Evolutionary conservation across 2,329 filamentous ascomycete genomes (phyloP).

Genomic region (Pseudovirgaria hyperparasitica): DNA sequence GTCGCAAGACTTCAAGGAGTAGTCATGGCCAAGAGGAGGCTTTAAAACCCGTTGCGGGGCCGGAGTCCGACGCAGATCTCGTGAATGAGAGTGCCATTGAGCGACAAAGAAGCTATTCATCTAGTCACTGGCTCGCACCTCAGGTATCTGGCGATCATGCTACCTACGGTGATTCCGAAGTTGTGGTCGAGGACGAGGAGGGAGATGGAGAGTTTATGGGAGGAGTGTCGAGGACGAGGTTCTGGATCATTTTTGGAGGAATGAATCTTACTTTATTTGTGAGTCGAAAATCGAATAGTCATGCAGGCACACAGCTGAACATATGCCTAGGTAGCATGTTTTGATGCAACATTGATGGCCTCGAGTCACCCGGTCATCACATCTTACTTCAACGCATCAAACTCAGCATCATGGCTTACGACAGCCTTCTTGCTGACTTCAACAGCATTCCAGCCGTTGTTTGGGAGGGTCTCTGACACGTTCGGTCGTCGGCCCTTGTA

Average conservation of each 20-base stretch:
- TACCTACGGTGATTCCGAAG: too few species aligned
- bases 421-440: conserved; percentile 68
- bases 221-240: conserved; percentile 19
- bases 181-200: conserved; percentile 11
- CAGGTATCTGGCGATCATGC: conserved; percentile 10
- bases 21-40: too few species aligned
- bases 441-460: conserved; percentile 62
- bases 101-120: conserved; percentile 10
- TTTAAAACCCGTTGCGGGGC: too few species aligned
- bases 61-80: conserved; percentile 13
- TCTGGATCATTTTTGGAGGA: conserved; percentile 24
- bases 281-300: conserved; percentile 8
- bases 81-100: conserved; percentile 13
- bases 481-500: conserved; percentile 57
- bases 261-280: conserved; percentile 26
- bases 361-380: conserved; percentile 72
- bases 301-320: too few species aligned
- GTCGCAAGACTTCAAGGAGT: too few species aligned
- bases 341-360: conserved; percentile 72
- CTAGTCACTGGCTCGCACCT: conserved; percentile 14
- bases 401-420: conserved; percentile 71
- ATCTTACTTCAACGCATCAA: conserved; percentile 64
- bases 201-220: conserved; percentile 19
- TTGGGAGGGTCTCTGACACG: conserved; percentile 62
- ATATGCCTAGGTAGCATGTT: conserved; percentile 29